Evolutionary conservation across 306 rosid species (phyloP), one percentile per base, ranked within the genome.

Genomic region (Trifolium dubium): DNA sequence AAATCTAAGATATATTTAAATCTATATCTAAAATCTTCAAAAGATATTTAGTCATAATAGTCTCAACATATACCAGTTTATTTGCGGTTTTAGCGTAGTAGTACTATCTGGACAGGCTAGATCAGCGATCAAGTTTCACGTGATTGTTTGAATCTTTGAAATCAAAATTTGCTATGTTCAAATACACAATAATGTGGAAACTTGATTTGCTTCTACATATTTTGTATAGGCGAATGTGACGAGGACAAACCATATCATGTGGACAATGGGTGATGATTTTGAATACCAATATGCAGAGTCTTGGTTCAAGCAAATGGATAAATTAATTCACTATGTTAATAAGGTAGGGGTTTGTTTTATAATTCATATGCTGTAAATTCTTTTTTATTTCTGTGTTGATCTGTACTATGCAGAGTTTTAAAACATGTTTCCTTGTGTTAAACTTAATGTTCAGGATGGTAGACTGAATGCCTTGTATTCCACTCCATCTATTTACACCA

Each of bases 241-340:
- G 0, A 84, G 91, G 86, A 84, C 91, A 18, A 89, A 86, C 73
- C 98, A 93, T 76, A 84, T 93, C 32, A 93, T 93, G 97, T 93
- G 93, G 93, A 93, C 98, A 58, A 93, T 93, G 98, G 98, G 98
- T 49, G 97, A 91, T 81, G 98, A 93, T 86, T 93, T 93, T 71
- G 76, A 43, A 70, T 93, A 93, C 84, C 97, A 91, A 73, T 89
- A 91, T 86, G 98, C 97, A 4, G 98, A 93, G 73, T 69, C 88
- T 64, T 93, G 97, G 98, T 93, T 91, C 74, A 93, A 85, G 72
- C 93, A 93, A 81, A 88, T 93, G 97, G 98, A 93, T 77, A 93
- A 84, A 76, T 73, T 93, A 18, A 89, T 93, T 85, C 92, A 93
- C 85, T 83, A 91, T 81, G 97, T 89, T 70, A 93, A 93, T 54